Evolutionary conservation across 306 rosid genomes (phyloP), one percentile per base, ranked within the genome.

Genomic region (Gastrolobium bilobum): DNA sequence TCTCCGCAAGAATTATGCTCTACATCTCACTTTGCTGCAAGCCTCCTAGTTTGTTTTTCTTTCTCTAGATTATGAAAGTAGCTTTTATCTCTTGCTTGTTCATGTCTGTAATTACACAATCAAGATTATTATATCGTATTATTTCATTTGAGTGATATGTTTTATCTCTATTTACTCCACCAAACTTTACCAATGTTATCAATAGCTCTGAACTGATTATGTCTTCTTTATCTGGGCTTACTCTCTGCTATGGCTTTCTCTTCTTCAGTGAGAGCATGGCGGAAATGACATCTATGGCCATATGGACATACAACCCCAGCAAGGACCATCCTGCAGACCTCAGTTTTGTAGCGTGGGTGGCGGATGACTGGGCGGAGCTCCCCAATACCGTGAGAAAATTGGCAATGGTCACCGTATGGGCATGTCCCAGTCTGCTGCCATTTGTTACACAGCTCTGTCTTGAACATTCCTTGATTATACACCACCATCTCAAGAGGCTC

Each of bases 301-400:
- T 95, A 95, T 0, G 98, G 97, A 73, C 99, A 95, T 9, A 54
- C 77, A 7, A 84, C 88, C 3, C 97, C 93, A 8, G 94, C 77
- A 40, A 91, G 87, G 30, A 92, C 91, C 97, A 95, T 92, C 83
- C 98, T 87, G 91, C 99, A 95, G 38, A 95, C 87, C 77, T 92
- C 88, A 6, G 99, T 95, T 90, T 95, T 93, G 88, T 95, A 92
- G 74, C 99, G 92, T 26, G 99, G 99, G 85, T 95, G 99, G 86
- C 99, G 84, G 66, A 92, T 86, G 56, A 95, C 94, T 0, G 99
- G 98, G 40, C 99, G 96, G 4, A 95, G 94, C 87, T 95, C 98
- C 34, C 78, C 85, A 39, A 92, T 77, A 13, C 99, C 99, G 65
- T 95, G 99, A 15, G 98, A 97, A 33, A 91, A 95, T 57, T 92